These are phyloP conservation scores for Aureobasidium mangrovei DNA, from an alignment of 2,329 filamentous ascomycete genomes.

Conservation along the genomic window DNA sequence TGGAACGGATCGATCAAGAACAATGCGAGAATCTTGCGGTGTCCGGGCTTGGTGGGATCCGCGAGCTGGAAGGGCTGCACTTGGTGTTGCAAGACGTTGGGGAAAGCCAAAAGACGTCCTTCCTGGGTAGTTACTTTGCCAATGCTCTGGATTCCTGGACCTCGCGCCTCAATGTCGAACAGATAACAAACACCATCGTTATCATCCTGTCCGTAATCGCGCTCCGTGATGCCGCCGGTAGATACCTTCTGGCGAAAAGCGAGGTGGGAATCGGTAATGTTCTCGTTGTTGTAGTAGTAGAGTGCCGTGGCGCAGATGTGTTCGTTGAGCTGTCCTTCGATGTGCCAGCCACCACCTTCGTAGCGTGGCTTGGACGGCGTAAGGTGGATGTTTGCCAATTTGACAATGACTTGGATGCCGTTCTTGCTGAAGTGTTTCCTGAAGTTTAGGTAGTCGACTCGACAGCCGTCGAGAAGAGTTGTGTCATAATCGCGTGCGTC, in stretches of 20 bases:
- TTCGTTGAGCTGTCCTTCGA: slow-evolving; percentile 48
- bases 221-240: slow-evolving; percentile 21
- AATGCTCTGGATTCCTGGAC: slow-evolving; percentile 24
- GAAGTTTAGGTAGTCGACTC: slow-evolving; percentile 13
- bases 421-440: slow-evolving; percentile 29
- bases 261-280: slow-evolving; percentile 46
- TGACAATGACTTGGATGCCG: slow-evolving; percentile 55
- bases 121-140: slow-evolving; percentile 40
- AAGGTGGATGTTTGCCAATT: slow-evolving; percentile 51
- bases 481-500: not conserved
- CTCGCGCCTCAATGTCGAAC: slow-evolving; percentile 32
- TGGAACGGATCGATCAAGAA: slow-evolving; percentile 49
- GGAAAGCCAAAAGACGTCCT: slow-evolving; percentile 46
- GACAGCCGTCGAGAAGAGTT: not conserved
- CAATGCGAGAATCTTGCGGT: slow-evolving; percentile 48
- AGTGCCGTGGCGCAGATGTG: slow-evolving; percentile 55
- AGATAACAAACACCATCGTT: slow-evolving; percentile 15
- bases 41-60: slow-evolving; percentile 44
- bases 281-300: slow-evolving; percentile 53
- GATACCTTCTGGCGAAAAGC: slow-evolving; percentile 36
- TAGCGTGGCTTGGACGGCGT: slow-evolving; percentile 50
- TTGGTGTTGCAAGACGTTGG: slow-evolving; percentile 43
- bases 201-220: slow-evolving; percentile 4
- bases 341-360: slow-evolving; percentile 46
- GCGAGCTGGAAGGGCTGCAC: slow-evolving; percentile 41